phyloP scores from a whole-genome alignment of 345 rosid genomes.

The Corchorus olitorius region DNA sequence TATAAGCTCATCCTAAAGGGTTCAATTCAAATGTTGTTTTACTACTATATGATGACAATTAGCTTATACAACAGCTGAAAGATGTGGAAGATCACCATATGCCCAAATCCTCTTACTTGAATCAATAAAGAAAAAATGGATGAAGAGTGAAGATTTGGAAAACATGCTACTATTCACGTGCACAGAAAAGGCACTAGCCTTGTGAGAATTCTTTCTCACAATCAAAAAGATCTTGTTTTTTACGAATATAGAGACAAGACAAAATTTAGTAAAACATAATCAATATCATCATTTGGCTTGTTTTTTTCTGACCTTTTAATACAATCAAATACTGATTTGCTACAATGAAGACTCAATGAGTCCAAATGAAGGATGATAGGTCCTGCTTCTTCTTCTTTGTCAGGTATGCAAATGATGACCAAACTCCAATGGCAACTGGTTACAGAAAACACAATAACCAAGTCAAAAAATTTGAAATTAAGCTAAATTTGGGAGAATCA shows the following conservation, averaged over 20 bases:
- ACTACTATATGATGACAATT: background rate
- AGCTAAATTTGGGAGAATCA: background rate
- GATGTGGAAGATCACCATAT: conserved; percentile 6
- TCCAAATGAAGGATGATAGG: conserved; percentile 89
- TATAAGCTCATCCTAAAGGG: background rate
- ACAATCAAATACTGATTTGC: conserved; percentile 58
- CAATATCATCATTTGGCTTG: conserved; percentile 1
- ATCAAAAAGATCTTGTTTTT: background rate
- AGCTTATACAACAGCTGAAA: background rate
- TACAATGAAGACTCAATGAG: conserved; percentile 74
- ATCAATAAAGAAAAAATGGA: background rate
- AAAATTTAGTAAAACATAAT: background rate
- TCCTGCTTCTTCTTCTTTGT: conserved; percentile 74
- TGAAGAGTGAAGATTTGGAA: conserved; percentile 9
- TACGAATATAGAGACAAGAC: conserved; percentile 7
- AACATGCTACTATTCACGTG: background rate
- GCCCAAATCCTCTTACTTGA: background rate
- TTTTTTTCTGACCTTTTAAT: conserved; percentile 68
- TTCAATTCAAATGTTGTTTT: conserved; percentile 3
- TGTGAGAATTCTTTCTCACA: background rate
- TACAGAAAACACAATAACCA: conserved; percentile 24
- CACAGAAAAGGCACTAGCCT: background rate
- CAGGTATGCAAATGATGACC: conserved; percentile 86
- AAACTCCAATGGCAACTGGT: conserved; percentile 95
- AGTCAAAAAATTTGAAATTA: conserved; percentile 18